These are phyloP conservation scores for Fusarium anthophilum DNA, from an alignment of 2,329 filamentous ascomycete species.

Conservation along the genomic window DNA sequence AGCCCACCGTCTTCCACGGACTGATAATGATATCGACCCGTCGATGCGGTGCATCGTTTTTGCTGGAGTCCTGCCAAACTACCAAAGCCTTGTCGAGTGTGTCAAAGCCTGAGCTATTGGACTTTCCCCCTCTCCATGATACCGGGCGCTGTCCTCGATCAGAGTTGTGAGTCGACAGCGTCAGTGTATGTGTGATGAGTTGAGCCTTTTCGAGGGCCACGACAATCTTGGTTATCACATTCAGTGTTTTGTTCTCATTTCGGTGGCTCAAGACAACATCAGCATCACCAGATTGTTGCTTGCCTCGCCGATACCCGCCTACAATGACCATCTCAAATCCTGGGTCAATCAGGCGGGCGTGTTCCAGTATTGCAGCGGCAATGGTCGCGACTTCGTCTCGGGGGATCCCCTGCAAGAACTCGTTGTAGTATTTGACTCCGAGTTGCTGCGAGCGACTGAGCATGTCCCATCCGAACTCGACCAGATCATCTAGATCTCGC, in stretches of 20 bases:
- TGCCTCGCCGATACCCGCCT: conserved; percentile 84
- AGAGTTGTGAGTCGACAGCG: conserved; percentile 74
- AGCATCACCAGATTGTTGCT: conserved; percentile 78
- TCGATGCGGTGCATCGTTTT: conserved; percentile 65
- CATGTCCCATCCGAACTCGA: conserved; percentile 81
- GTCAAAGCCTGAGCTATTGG: conserved; percentile 74
- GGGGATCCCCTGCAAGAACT: conserved; percentile 77
- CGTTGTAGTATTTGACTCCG: conserved; percentile 91
- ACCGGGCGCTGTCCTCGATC: conserved; percentile 73
- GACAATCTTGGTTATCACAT: conserved; percentile 79
- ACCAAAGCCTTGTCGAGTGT: conserved; percentile 91
- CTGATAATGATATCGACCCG: conserved; percentile 92
- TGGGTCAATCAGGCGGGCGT: conserved; percentile 71
- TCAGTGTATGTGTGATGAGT: conserved; percentile 85
- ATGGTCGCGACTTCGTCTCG: conserved; percentile 79
- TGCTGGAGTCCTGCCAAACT: conserved; percentile 75
- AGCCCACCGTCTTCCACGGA: conserved; percentile 89
- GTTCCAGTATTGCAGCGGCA: conserved; percentile 66
- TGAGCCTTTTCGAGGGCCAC: conserved; percentile 71
- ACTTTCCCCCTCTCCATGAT: conserved; percentile 58
- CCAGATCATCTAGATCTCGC: conserved; percentile 85
- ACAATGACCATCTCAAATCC: conserved; percentile 71
- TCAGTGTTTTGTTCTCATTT: conserved; percentile 71
- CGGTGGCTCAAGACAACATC: conserved; percentile 87
- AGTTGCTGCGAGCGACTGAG: conserved; percentile 89